Base-by-base conservation (phyloP, 192 early-diverging fungal species). In the Coemansia sp. region DNA sequence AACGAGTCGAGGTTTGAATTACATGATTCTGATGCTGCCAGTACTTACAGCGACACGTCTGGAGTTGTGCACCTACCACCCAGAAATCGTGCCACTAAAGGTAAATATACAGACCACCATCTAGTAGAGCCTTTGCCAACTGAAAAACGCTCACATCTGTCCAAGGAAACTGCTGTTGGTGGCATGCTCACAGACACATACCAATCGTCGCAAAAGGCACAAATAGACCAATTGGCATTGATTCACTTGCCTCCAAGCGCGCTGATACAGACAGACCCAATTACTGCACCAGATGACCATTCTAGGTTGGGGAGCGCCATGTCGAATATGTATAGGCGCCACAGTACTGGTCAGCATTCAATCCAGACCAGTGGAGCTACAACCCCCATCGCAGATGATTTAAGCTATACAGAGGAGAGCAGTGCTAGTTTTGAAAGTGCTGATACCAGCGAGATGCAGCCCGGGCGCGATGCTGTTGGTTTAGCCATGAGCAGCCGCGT, bases 1-100 rank as follows among this genome's bases (percentile, higher is more conserved):
- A 68, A 69, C 49, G 71, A 65, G 21, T 69, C 76, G 10, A 48
- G 70, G 19, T 79, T 79, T 18, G 71, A 73, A 56, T 41, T 79
- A 8, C 63, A 70, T 21, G 76, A 79, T 22, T 70, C 64, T 24
- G 71, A 78, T 18, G 52, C 59, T 47, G 60, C 59, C 16, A 48
- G 58, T 25, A n/a, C n/a, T 22, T 34, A 31, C 24, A 28, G 26
- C 53, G n/a, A 28, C 53, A 26, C 26, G 26, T 26, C 53, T 1
- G 25, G 53, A 5, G 26, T 26, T 24, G 53, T 54, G 34, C 1
- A 1, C 4, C 10, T 9, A 38, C 34, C 34, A 38, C 34, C 10
- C 8, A 9, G 34, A 4, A 38, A 9, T 9, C 34, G 34, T 38
- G 2, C 8, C 34, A 7, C 34, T 9, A 38, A 38, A 38, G 34